phyloP scores from a whole-genome alignment of 495 filamentous ascomycete species.

The Amniculicola lignicola region DNA sequence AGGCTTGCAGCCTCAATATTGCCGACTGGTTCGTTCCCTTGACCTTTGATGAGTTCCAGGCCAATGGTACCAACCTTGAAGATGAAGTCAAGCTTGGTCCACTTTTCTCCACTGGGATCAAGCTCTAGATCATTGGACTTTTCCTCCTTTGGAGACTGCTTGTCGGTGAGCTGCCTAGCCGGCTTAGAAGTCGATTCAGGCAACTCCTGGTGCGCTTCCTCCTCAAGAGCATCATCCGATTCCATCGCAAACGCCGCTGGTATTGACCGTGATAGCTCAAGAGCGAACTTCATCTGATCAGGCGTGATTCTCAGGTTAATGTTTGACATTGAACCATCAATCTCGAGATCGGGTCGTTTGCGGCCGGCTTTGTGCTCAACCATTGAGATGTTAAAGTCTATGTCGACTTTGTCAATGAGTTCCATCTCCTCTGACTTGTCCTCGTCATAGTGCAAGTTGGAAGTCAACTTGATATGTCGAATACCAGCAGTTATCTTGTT shows the following conservation, averaged over 20 bases:
- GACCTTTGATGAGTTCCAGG: constrained; percentile 78
- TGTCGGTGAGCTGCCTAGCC: constrained; percentile 43
- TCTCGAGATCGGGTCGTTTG: constrained; percentile 85
- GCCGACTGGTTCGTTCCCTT: constrained; percentile 70
- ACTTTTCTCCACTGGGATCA: constrained; percentile 60
- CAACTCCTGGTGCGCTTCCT: constrained; percentile 61
- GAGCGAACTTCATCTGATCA: constrained; percentile 80
- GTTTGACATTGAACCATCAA: constrained; percentile 85
- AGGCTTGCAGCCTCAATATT: constrained; percentile 76
- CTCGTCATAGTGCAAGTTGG: constrained; percentile 76
- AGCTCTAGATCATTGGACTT: constrained; percentile 53
- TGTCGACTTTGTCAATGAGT: constrained; percentile 92
- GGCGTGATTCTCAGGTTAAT: constrained; percentile 88
- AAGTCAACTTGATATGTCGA: constrained; percentile 84
- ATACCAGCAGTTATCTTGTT: constrained; percentile 92
- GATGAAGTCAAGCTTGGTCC: constrained; percentile 91
- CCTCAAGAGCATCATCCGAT: constrained; percentile 62
- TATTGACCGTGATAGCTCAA: constrained; percentile 80
- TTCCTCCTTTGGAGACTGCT: constrained; percentile 27
- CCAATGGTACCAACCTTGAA: constrained; percentile 87
- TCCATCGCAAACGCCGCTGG: constrained; percentile 83
- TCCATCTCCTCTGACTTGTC: constrained; percentile 79
- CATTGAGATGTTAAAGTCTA: constrained; percentile 87
- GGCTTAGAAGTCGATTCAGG: constrained; percentile 56
- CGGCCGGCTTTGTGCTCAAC: constrained; percentile 74